Base-by-base conservation (phyloP, 805 yeast species). In the Cyberlindnera xishuangbannaensis region DNA sequence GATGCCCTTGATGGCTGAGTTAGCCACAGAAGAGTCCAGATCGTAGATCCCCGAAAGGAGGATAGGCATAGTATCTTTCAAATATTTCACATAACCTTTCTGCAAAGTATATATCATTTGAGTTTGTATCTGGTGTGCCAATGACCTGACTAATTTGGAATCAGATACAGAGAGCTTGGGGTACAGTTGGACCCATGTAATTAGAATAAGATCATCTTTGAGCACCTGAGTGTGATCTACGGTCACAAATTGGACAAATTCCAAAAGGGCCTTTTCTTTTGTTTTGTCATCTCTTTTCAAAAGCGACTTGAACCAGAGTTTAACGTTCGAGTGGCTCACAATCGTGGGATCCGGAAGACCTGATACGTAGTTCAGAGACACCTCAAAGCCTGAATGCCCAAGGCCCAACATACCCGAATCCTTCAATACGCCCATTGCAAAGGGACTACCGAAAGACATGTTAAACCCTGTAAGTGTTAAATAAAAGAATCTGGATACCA, bases 201-300 rank as follows among this genome's bases (percentile, higher is more conserved):
- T 67, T n/a, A 70, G 55, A 14, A 71, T 68, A 17, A 73, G 47
- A 33, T 78, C 83, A 41, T 79, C 78, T n/a, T 64, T 51, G 12
- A 63, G 31, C 13, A 50, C 49, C 2, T 55, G 47, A 1, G 43
- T 39, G 5, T 47, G 39, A 5, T 29, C 40, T 11, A 30, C 21
- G 14, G 44, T 30, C 3, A 72, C 41, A 19, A 58, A 49, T 4
- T 55, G 47, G 3, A 65, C 47, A 19, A 81, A 51, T 26, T 83
- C 94, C 6, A 44, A 52, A 17, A 86, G 61, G 1, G 92, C 86
- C 51, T 80, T 83, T 46, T 85, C 95, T 50, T 78, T 83, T 0
- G 97, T 90, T n/a, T 76, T 78, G 6, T 79, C 71, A 49, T 87
- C 95, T 50, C 82, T 74, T 56, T 87, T 88, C 53, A 81, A 53